These are phyloP conservation scores for Chaetomium strumarium DNA, from an alignment of 2,329 filamentous ascomycete genomes.

Conservation along the genomic window DNA sequence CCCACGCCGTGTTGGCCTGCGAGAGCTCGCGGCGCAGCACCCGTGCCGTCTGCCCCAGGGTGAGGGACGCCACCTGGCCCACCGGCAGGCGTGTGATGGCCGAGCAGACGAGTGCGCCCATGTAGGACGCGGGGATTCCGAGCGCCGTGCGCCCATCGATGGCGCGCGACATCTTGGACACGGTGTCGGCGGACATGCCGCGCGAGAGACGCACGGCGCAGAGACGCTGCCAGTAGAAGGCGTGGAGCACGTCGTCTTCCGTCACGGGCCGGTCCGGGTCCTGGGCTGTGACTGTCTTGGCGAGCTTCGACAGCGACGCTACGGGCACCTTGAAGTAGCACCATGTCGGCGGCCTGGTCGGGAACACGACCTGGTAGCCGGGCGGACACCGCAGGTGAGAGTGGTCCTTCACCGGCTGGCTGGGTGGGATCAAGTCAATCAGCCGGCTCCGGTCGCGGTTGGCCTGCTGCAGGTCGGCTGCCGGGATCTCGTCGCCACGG, in stretches of 20 bases:
- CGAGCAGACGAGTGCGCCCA: neutral
- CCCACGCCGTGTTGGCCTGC: conserved; percentile 22
- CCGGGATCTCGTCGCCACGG: too few species aligned
- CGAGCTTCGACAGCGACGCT: too few species aligned
- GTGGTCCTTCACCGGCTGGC: too few species aligned
- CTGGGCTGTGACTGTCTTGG: too few species aligned
- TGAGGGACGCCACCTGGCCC: conserved; percentile 20
- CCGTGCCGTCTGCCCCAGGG: conserved; percentile 22
- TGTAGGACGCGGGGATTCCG: neutral
- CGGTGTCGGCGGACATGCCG: conserved; percentile 14
- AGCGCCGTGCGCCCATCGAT: conserved; percentile 24
- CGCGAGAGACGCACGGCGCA: conserved; percentile 22
- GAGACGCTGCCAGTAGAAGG: conserved; percentile 32
- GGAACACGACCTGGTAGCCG: too few species aligned
- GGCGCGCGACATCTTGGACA: conserved; percentile 26
- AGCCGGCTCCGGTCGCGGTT: too few species aligned
- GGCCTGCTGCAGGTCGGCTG: too few species aligned
- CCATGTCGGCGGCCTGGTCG: too few species aligned
- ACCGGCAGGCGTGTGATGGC: conserved; percentile 24
- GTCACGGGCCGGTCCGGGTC: too few species aligned
- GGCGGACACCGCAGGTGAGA: too few species aligned
- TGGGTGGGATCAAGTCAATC: too few species aligned
- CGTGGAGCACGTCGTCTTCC: conserved; percentile 31
- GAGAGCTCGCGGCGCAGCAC: conserved; percentile 24
- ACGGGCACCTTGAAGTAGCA: too few species aligned